A percentile compares a stretch with the other conserved stretches of the same genome.
Evolutionary conservation across 208 protist species (phyloP).

Genomic region (Trypanosoma avium): DNA sequence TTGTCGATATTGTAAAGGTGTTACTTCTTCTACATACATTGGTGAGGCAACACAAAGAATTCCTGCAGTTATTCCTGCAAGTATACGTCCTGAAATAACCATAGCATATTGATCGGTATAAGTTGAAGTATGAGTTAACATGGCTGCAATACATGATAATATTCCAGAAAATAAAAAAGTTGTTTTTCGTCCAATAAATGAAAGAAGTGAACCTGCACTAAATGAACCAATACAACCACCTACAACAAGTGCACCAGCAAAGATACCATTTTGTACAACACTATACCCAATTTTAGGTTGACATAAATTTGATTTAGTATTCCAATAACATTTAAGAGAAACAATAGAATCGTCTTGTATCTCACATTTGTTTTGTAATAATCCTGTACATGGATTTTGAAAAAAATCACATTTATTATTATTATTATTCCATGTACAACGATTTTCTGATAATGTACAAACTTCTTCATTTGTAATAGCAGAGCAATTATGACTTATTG

Average conservation of each 20-base stretch:
- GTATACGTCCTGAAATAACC: conserved; percentile 31
- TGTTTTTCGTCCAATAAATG: conserved; percentile 17
- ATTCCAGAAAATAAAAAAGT: conserved; percentile 34
- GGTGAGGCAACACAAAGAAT: conserved; percentile 24
- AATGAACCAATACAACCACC: conserved; percentile 32
- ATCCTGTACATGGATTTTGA: not conserved
- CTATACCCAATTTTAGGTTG: conserved; percentile 24
- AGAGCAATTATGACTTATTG: conserved; percentile 14
- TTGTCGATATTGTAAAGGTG: conserved; percentile 16
- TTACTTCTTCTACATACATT: conserved; percentile 36
- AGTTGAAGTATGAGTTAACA: conserved; percentile 32
- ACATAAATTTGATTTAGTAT: not conserved
- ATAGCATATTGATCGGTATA: conserved; percentile 29
- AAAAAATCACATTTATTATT: conserved; percentile 8
- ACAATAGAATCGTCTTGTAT: not conserved
- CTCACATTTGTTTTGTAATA: not conserved
- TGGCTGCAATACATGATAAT: conserved; percentile 5
- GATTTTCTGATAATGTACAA: conserved; percentile 6
- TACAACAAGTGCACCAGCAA: conserved; percentile 34
- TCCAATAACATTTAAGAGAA: conserved; percentile 5
- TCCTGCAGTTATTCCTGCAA: conserved; percentile 34
- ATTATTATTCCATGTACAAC: conserved; percentile 10
- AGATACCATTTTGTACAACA: conserved; percentile 28
- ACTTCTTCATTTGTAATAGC: not conserved
- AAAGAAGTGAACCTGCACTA: conserved; percentile 17